These are phyloP conservation scores for Chlamydomonas sp. DNA, from an alignment of 139 green algal species.

Conservation along the genomic window DNA sequence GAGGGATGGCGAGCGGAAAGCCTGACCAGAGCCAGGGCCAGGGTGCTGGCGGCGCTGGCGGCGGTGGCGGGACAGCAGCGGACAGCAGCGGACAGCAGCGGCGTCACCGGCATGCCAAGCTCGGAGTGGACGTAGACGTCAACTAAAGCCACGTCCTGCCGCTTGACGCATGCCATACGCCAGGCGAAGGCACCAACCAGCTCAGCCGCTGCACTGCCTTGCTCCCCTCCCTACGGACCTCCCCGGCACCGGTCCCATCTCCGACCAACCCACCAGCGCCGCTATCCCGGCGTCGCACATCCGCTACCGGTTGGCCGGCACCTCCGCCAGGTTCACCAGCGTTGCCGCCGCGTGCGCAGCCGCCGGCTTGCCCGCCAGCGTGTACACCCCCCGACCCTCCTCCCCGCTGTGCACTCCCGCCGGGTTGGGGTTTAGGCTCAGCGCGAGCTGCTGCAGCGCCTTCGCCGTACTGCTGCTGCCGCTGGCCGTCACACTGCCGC, in stretches of 20 bases:
- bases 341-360: slow-evolving; percentile 20
- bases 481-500: too few species aligned
- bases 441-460: not conserved
- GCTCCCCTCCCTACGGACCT: not conserved
- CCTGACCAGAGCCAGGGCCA: too few species aligned
- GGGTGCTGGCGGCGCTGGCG: too few species aligned
- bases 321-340: slow-evolving; percentile 39
- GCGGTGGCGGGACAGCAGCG: too few species aligned
- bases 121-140: not conserved
- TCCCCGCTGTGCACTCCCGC: too few species aligned
- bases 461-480: too few species aligned
- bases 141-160: not conserved
- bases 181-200: not conserved
- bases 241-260: not conserved
- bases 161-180: not conserved
- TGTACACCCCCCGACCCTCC: not conserved
- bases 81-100: too few species aligned
- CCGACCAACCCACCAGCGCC: not conserved
- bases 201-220: not conserved
- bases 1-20: too few species aligned
- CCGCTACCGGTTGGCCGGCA: slow-evolving; percentile 15
- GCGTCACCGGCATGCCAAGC: too few species aligned
- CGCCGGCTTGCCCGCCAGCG: slow-evolving; percentile 20
- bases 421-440: not conserved
- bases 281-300: slow-evolving; percentile 23